Evolutionary conservation across 2,329 filamentous ascomycete species (phyloP).

Genomic region (Tolypocladium cylindrosporum): DNA sequence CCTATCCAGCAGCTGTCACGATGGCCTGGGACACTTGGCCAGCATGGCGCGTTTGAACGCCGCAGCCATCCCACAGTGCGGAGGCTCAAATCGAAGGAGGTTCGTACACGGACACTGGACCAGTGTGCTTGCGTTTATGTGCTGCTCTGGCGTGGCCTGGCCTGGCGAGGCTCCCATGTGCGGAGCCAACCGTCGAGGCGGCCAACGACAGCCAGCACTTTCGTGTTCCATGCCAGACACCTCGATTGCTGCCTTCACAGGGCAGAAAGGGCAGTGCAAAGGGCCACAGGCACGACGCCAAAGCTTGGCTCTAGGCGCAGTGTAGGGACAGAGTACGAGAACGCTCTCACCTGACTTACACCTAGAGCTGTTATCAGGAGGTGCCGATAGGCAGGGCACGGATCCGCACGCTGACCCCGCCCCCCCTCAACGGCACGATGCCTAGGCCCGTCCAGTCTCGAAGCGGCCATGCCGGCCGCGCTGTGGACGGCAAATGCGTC

Average conservation of each 20-base stretch:
- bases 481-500: background rate
- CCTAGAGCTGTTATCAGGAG: background rate
- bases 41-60: background rate
- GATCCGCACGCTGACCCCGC: background rate
- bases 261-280: background rate
- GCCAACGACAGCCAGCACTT: background rate
- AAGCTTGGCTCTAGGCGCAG: too few relatives aligned
- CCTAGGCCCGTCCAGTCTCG: background rate
- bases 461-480: background rate
- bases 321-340: too few relatives aligned
- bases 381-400: background rate
- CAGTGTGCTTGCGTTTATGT: background rate
- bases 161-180: background rate
- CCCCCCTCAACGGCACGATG: background rate
- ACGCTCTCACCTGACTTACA: background rate
- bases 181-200: background rate
- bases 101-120: background rate
- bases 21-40: background rate
- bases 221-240: background rate
- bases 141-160: too few relatives aligned
- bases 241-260: background rate
- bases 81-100: background rate
- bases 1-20: background rate
- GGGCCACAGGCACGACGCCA: too few relatives aligned
- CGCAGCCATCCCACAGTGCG: background rate